A percentile compares a stretch with the other conserved stretches of the same genome.
Evolutionary conservation across 305 asterid genomes (phyloP).

Genomic region (Solanum aculeatissimum): DNA sequence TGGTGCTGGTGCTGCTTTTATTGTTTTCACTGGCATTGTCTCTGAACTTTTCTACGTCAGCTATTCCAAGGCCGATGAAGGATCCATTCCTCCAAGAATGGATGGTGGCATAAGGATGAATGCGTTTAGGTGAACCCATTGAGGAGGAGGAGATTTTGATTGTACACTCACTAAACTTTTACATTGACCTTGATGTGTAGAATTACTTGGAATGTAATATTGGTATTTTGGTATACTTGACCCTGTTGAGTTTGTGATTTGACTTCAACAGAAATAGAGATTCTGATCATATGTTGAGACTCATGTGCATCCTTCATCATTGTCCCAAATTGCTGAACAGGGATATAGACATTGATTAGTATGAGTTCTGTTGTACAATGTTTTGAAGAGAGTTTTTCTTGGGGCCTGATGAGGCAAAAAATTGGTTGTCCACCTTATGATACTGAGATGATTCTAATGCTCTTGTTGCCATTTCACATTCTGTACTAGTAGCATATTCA

Average conservation of each 20-base stretch:
- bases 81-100: conserved; percentile 15
- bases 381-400: neutral
- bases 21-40: conserved; percentile 54
- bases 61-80: conserved; percentile 49
- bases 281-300: neutral
- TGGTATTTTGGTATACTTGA: neutral
- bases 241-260: neutral
- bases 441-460: neutral
- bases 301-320: neutral
- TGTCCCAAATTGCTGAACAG: neutral
- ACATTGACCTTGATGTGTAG: neutral
- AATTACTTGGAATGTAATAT: neutral
- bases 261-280: neutral
- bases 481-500: neutral
- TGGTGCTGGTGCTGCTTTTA: conserved; percentile 80
- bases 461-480: neutral
- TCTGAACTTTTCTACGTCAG: conserved; percentile 60
- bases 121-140: conserved; percentile 12
- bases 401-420: neutral
- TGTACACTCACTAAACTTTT: neutral
- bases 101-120: conserved; percentile 66
- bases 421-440: neutral
- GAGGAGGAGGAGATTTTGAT: neutral
- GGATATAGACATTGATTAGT: neutral
- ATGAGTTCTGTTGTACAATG: neutral